Base-by-base conservation (phyloP, 78 protist genomes). In the Chrysochromulina parva region DNA sequence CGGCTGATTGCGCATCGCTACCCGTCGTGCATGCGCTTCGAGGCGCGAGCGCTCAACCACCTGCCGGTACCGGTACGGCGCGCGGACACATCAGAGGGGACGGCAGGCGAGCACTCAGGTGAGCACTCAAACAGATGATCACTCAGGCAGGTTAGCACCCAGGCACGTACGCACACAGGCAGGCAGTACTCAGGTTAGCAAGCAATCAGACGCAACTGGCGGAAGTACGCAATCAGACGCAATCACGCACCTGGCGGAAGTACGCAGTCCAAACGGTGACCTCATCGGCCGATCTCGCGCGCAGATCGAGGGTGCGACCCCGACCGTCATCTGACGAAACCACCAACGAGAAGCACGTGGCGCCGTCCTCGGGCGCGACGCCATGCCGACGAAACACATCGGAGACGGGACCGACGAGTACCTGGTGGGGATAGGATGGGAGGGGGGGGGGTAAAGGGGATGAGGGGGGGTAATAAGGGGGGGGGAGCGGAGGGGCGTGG, bases 261-360 rank as follows among this genome's bases (percentile, higher is more conserved):
- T 53, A 78, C 38, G 14, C 38, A 58, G 62, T 24, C 86, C 86
- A 78, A 11, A 78, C 17, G 55, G 3, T 9, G 48, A 1, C 47
- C 57, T 50, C 57, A 17, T 78, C 86, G 59, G 55, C 14, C 13
- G 62, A 53, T 47, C 16, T 20, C 62, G 86, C 86, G 47, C 53
- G 86, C 86, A 78, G 60, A 62, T 78, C 86, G 86, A 78, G 60
- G 48, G 86, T 78, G 60, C 86, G 86, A 28, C 48, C 62, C 62
- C 62, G 20, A 1, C 1, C 0, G n/a, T n/a, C n/a, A n/a, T n/a
- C n/a, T n/a, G n/a, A n/a, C n/a, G n/a, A n/a, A n/a, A 58, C 6
- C 28, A 78, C 86, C 50, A 78, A 47, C 24, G 86, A 78, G 86
- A 78, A 78, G 59, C 47, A 78, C 60, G 47, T 14, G 28, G 26